Evolutionary conservation across 352 stramenopile genomes (phyloP).

Genomic region (Globisporangium uncinulatum): DNA sequence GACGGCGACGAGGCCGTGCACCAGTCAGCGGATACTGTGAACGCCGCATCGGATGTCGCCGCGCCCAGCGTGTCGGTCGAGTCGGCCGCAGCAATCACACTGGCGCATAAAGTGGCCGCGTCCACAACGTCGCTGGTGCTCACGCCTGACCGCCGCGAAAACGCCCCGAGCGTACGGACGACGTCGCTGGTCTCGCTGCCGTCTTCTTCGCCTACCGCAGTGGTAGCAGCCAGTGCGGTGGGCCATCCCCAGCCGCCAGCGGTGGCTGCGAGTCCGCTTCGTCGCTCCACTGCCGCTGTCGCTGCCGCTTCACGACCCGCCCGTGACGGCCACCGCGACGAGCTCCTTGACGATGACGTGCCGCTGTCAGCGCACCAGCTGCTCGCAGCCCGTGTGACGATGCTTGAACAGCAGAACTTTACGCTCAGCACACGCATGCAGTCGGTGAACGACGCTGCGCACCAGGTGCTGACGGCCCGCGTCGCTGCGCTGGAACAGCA

Average conservation of each 20-base stretch:
- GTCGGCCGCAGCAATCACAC: too few relatives aligned
- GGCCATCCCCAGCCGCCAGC: too few relatives aligned
- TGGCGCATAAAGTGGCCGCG: not conserved
- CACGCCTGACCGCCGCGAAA: not conserved
- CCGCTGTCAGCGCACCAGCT: not conserved
- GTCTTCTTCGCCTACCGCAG: too few relatives aligned
- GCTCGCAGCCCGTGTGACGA: not conserved
- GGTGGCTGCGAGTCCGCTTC: not conserved
- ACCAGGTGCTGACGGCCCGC: not conserved
- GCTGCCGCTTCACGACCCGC: too few relatives aligned
- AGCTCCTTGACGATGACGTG: not conserved
- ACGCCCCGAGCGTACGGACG: not conserved
- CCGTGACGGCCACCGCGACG: not conserved
- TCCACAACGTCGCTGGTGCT: not conserved
- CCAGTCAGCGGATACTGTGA: not conserved
- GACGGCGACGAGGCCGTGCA: not conserved
- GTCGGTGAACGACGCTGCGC: not conserved
- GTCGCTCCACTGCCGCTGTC: not conserved
- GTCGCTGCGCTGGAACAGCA: conserved; percentile 1
- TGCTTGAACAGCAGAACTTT: conserved; percentile 1
- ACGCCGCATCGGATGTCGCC: too few relatives aligned
- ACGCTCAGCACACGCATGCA: conserved; percentile 1
- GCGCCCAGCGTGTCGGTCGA: too few relatives aligned
- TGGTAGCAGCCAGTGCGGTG: too few relatives aligned
- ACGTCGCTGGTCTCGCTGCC: not conserved